phyloP scores from a whole-genome alignment of 2,329 filamentous ascomycete genomes.

The Chrysoporthe cubensis region DNA sequence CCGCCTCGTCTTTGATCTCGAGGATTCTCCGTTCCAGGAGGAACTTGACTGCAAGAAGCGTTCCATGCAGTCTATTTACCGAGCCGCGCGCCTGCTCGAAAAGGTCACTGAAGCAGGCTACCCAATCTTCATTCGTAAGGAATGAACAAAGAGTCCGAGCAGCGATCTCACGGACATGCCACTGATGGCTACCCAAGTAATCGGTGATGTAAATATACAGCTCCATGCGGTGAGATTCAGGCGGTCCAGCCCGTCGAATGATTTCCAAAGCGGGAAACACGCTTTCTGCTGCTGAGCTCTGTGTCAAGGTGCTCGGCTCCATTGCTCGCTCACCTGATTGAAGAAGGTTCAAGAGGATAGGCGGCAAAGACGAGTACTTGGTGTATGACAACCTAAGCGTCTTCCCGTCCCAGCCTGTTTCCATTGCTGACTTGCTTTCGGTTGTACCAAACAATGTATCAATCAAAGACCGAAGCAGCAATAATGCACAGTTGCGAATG shows the following conservation, averaged over 20 bases:
- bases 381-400: conserved; percentile 70
- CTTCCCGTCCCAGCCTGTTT: conserved; percentile 66
- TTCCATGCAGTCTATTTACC: conserved; percentile 62
- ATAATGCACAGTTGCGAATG: conserved; percentile 88
- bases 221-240: conserved; percentile 56
- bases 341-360: conserved; percentile 67
- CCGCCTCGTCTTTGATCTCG: conserved; percentile 7
- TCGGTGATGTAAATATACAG: conserved; percentile 62
- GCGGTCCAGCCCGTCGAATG: conserved; percentile 71
- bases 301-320: conserved; percentile 37
- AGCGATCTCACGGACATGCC: conserved; percentile 83
- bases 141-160: conserved; percentile 73
- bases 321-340: conserved; percentile 53
- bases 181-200: conserved; percentile 71
- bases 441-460: conserved; percentile 77
- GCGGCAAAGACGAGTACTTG: conserved; percentile 68
- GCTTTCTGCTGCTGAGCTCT: conserved; percentile 60
- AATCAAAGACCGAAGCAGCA: conserved; percentile 85
- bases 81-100: conserved; percentile 39
- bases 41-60: conserved; percentile 59
- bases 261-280: conserved; percentile 86
- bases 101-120: conserved; percentile 44
- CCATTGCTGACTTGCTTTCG: conserved; percentile 68
- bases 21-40: conserved; percentile 58
- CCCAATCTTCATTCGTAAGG: conserved; percentile 56